phyloP scores from a whole-genome alignment of 371 early-diverging fungal genomes.

The Umbelopsis sp. region DNA sequence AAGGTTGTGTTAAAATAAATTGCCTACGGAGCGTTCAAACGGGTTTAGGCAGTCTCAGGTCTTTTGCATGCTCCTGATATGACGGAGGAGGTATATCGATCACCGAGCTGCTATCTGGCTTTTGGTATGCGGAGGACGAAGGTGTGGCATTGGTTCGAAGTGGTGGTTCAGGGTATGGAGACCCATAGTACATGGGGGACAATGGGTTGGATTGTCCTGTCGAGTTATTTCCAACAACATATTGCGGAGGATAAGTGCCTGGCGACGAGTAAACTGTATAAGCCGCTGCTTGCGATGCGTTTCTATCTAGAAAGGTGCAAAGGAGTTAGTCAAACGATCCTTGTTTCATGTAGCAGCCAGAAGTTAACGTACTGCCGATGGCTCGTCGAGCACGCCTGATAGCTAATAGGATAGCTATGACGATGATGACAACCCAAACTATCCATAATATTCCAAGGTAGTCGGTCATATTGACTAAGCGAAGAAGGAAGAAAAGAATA shows the following conservation, averaged over 20 bases:
- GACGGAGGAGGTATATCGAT: slow-evolving; percentile 14
- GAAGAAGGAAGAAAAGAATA: slow-evolving; percentile 8
- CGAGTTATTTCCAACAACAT: background rate
- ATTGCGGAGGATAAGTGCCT: background rate
- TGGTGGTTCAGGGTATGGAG: background rate
- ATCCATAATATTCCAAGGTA: slow-evolving; percentile 15
- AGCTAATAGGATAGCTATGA: background rate
- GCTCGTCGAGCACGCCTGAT: slow-evolving; percentile 6
- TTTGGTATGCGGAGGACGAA: background rate
- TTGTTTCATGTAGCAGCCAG: too few relatives aligned
- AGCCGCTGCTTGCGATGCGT: background rate
- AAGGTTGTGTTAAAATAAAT: too few relatives aligned
- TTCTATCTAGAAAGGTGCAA: background rate
- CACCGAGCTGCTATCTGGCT: background rate
- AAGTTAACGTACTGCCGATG: background rate
- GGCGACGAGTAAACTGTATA: background rate
- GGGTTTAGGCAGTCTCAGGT: slow-evolving; percentile 4
- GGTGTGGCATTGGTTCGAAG: background rate
- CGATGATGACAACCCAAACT: background rate
- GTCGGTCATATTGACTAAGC: background rate
- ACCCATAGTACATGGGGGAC: background rate
- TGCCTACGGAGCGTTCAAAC: background rate
- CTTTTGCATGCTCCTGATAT: slow-evolving; percentile 5
- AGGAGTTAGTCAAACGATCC: background rate
- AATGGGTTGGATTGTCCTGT: background rate